Conservation (phyloP, 2,329 filamentous ascomycete species). For the Teratosphaeria zuluensis region DNA sequence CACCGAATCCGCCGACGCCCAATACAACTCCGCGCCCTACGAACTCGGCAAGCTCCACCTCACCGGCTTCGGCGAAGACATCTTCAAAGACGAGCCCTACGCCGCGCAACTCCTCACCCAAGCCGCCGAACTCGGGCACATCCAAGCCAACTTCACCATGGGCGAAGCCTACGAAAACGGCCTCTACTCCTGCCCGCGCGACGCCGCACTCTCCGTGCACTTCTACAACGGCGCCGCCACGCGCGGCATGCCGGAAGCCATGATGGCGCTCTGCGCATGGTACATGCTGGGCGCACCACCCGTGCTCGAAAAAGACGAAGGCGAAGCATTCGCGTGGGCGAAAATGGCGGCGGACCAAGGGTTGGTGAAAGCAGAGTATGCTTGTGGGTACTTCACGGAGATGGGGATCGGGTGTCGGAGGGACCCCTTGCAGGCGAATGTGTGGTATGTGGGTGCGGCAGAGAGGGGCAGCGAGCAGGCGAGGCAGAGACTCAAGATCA, state of each 20-base stretch:
- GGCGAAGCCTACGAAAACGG: slow-evolving; percentile 98
- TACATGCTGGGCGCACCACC: slow-evolving; percentile 93
- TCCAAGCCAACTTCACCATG: slow-evolving; percentile 75
- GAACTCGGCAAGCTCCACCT: slow-evolving; percentile 84
- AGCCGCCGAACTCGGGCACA: slow-evolving; percentile 81
- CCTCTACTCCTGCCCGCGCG: slow-evolving; percentile 72
- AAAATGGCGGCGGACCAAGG: slow-evolving; percentile 74
- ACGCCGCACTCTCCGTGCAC: slow-evolving; percentile 88
- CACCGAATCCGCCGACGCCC: slow-evolving; percentile 74
- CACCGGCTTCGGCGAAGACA: slow-evolving; percentile 84
- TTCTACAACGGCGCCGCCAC: slow-evolving; percentile 94
- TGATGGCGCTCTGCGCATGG: slow-evolving; percentile 99
- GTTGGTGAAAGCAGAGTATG: slow-evolving; percentile 76
- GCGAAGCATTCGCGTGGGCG: slow-evolving; percentile 95
- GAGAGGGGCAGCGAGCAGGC: slow-evolving; percentile 86
- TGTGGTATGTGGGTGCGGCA: slow-evolving; percentile 95
- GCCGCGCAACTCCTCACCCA: slow-evolving; percentile 91
- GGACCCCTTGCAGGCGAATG: slow-evolving; percentile 92
- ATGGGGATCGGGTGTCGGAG: slow-evolving; percentile 94
- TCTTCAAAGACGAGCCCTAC: slow-evolving; percentile 84
- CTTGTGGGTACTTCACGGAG: slow-evolving; percentile 93
- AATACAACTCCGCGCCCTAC: slow-evolving; percentile 90
- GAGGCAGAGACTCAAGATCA: slow-evolving; percentile 75
- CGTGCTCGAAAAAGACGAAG: slow-evolving; percentile 86
- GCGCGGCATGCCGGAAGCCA: slow-evolving; percentile 69